Percentiles rank a stretch among this genome's conserved stretches.
phyloP scores from a whole-genome alignment of 2,329 filamentous ascomycete species.

The Diaporthe citrichinensis region DNA sequence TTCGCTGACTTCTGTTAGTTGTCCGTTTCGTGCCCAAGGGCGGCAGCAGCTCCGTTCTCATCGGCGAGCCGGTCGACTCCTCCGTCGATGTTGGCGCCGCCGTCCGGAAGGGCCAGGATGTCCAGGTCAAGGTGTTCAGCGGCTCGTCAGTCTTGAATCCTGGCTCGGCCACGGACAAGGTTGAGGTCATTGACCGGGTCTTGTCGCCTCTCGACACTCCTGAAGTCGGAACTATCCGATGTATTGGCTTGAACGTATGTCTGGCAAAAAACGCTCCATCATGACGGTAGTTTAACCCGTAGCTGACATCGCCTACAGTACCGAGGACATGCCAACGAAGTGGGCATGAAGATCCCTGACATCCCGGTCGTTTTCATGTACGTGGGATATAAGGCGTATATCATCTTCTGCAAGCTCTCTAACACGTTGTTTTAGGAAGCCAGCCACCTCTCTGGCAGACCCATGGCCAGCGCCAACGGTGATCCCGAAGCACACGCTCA shows the following conservation, averaged over 20 bases:
- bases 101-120: conserved; percentile 68
- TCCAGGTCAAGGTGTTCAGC: conserved; percentile 69
- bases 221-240: conserved; percentile 70
- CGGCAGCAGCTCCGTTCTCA: conserved; percentile 34
- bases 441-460: conserved; percentile 65
- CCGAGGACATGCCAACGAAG: conserved; percentile 64
- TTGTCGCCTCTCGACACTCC: conserved; percentile 63
- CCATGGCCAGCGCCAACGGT: conserved; percentile 66
- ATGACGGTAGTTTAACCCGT: not conserved
- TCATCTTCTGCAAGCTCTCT: not conserved
- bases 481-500: conserved; percentile 67
- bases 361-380: conserved; percentile 69
- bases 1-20: conserved; percentile 28
- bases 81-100: conserved; percentile 70
- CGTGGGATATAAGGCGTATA: not conserved
- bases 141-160: conserved; percentile 70
- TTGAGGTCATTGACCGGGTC: conserved; percentile 61
- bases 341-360: conserved; percentile 64
- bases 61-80: conserved; percentile 41
- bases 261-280: too few species aligned
- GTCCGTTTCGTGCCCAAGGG: conserved; percentile 40
- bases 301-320: conserved; percentile 49
- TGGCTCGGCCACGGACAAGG: conserved; percentile 64
- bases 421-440: conserved; percentile 57
- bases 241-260: conserved; percentile 69